Evolutionary conservation across 1,284 basidiomycete species (phyloP), one percentile per base, ranked within the genome.

Genomic region (Peniophora sp.): DNA sequence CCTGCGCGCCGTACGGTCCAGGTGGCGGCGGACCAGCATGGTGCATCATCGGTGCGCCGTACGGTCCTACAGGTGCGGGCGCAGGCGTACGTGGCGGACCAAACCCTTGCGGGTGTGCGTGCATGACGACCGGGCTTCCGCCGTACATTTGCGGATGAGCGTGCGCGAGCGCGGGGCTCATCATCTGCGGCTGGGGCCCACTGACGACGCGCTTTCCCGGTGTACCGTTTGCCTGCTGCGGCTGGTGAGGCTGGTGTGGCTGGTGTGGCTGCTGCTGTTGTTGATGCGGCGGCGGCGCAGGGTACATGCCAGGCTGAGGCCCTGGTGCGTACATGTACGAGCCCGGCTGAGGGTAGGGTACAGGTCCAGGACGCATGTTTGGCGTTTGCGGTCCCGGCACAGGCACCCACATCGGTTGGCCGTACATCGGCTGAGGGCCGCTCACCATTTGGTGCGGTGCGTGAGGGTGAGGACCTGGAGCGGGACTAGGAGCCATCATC

Each of bases 161-260:
- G 61, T 79, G 79, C 36, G 76, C 65, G 69, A 87, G 72, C 14
- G 75, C 76, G n/a, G 86, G 86, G 61, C 85, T 88, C 66, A 86
- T 77, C 64, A 85, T 64, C 22, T 67, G 56, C 59, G 73, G 8
- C 8, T n/a, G 65, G 61, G 66, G 67, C 61, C 74, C 74, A 20
- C 14, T 20, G 12, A 22, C 20, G 38, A 73, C 76, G 45, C 78
- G 79, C 45, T 52, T 59, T 46, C 68, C 73, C 19, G 67, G 62
- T 35, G 70, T 75, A 53, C 72, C 73, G 20, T 56, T 52, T 53
- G 70, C 74, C 52, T 69, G 70, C 43, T 68, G 66, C 49, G 67
- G 65, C 46, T 66, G 56, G 47, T 67, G 64, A 47, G 65, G 56
- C 38, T 64, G 69, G 60, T 74, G 74, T 65, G 77, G n/a, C n/a